These are phyloP conservation scores for Tetrahymena malaccensis DNA, from an alignment of 73 alveolate species.

Conservation along the genomic window DNA sequence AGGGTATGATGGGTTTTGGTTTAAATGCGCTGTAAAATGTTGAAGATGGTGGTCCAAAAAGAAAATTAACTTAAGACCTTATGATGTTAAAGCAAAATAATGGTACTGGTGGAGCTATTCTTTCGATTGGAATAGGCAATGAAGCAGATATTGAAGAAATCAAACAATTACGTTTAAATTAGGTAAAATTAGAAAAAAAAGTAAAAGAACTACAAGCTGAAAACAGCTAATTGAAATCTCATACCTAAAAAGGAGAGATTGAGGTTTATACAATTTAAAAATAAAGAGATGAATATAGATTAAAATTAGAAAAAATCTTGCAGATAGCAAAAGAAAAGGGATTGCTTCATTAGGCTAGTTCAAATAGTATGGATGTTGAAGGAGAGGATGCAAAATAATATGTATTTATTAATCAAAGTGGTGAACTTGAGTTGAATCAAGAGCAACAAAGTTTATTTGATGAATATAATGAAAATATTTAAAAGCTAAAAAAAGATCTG, in stretches of 20 bases:
- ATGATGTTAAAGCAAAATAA: neutral
- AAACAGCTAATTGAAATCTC: neutral
- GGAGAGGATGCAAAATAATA: neutral
- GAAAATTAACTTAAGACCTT: neutral
- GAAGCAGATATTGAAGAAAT: slow-evolving; percentile 15
- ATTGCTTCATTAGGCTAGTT: neutral
- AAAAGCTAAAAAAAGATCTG: slow-evolving; percentile 35
- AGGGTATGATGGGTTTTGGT: neutral
- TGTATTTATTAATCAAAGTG: neutral
- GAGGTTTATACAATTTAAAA: slow-evolving; percentile 2
- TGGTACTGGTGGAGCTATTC: neutral
- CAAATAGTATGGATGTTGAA: neutral
- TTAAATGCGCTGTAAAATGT: neutral
- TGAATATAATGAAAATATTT: slow-evolving; percentile 34
- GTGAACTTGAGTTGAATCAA: neutral
- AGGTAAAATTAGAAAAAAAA: slow-evolving; percentile 5
- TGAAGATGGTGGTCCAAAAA: neutral
- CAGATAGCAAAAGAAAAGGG: slow-evolving; percentile 1
- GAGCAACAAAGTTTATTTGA: slow-evolving; percentile 13
- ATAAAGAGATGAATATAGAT: neutral
- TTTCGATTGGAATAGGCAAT: neutral
- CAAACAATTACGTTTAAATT: neutral
- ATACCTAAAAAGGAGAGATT: neutral
- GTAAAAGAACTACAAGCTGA: slow-evolving; percentile 6
- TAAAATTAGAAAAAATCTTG: neutral